Evolutionary conservation across 2,329 filamentous ascomycete species (phyloP).

Genomic region (Xylaria sp.): DNA sequence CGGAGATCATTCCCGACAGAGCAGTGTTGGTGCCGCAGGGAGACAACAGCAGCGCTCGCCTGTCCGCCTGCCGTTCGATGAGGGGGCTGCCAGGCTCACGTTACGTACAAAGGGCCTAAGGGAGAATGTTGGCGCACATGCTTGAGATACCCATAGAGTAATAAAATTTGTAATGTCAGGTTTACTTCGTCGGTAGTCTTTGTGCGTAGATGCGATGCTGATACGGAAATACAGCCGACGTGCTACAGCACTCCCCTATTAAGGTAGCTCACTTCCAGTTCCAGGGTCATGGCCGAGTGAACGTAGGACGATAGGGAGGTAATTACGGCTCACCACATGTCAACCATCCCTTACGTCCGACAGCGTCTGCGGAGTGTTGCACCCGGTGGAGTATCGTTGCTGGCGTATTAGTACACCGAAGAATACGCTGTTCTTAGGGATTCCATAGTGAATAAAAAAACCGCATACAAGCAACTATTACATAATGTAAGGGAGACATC

Average conservation of each 20-base stretch:
- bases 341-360: too few relatives aligned
- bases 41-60: conserved; percentile 17
- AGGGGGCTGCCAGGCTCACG: conserved; percentile 53
- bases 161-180: background rate
- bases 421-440: too few relatives aligned
- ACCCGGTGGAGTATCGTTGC: too few relatives aligned
- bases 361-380: too few relatives aligned
- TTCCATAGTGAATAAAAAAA: too few relatives aligned
- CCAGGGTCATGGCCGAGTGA: too few relatives aligned
- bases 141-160: conserved; percentile 33
- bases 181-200: background rate
- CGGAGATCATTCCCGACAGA: conserved; percentile 16
- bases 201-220: background rate
- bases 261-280: too few relatives aligned
- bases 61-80: conserved; percentile 53
- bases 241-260: background rate
- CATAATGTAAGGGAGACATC: too few relatives aligned
- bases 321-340: too few relatives aligned
- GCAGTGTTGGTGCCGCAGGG: conserved; percentile 14
- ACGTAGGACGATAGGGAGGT: too few relatives aligned
- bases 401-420: too few relatives aligned
- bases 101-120: conserved; percentile 62
- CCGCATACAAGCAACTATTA: too few relatives aligned
- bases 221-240: background rate
- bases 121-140: conserved; percentile 50